Conservation (phyloP, 129 eudicot genomes). For the Smallanthus sonchifolius region DNA sequence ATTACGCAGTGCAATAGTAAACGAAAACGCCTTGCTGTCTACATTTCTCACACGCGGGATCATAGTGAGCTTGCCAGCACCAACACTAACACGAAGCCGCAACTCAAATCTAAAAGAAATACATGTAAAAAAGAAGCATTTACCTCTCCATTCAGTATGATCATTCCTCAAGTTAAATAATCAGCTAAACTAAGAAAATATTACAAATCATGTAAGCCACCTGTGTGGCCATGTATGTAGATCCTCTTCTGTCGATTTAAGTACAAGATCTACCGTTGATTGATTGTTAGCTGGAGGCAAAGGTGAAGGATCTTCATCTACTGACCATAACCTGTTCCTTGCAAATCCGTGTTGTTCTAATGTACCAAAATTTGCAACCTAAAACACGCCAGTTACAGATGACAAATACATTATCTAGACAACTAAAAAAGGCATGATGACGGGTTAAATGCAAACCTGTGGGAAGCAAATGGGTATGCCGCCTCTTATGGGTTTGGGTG, state of each 20-base stretch:
- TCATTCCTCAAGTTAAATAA: background rate
- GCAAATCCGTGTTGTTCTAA: constrained; percentile 82
- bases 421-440: background rate
- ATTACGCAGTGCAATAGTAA: constrained; percentile 65
- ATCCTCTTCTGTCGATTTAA: constrained; percentile 80
- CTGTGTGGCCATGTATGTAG: constrained; percentile 74
- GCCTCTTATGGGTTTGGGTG: constrained; percentile 71
- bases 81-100: constrained; percentile 57
- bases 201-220: constrained; percentile 23
- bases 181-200: constrained; percentile 5
- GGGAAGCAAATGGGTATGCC: constrained; percentile 84
- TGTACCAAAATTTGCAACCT: constrained; percentile 76
- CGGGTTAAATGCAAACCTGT: constrained; percentile 50
- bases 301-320: constrained; percentile 70
- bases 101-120: constrained; percentile 71
- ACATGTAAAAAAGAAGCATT: constrained; percentile 4
- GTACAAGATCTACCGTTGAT: constrained; percentile 70
- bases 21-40: constrained; percentile 68
- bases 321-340: constrained; percentile 74
- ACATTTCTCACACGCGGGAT: constrained; percentile 83
- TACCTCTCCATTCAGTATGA: background rate
- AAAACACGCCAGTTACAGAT: constrained; percentile 14
- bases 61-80: constrained; percentile 61
- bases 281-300: constrained; percentile 59
- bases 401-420: constrained; percentile 9